phyloP scores from a whole-genome alignment of 2,329 filamentous ascomycete species.

The Cladosporium sp. region DNA sequence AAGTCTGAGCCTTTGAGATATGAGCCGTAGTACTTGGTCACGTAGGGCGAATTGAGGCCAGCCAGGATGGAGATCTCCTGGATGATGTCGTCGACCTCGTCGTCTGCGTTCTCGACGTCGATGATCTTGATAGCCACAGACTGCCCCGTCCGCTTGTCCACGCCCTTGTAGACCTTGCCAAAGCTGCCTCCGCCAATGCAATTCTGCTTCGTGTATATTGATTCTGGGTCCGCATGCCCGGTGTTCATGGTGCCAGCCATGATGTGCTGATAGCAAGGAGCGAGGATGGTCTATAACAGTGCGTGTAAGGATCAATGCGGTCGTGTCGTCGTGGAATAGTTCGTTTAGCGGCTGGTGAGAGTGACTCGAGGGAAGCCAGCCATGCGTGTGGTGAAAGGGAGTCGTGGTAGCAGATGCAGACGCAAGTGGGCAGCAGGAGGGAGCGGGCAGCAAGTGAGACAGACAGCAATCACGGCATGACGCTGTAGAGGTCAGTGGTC shows the following conservation, averaged over 20 bases:
- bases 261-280: not conserved
- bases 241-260: slow-evolving; percentile 31
- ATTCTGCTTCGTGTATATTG: slow-evolving; percentile 77
- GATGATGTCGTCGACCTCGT: slow-evolving; percentile 99
- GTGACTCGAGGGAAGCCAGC: not conserved
- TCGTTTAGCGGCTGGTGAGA: not conserved
- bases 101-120: slow-evolving; percentile 97
- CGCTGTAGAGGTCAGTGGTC: not conserved
- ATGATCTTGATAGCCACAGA: slow-evolving; percentile 98
- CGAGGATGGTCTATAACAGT: not conserved
- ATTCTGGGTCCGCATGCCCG: slow-evolving; percentile 73
- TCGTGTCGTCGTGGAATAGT: slow-evolving; percentile 7
- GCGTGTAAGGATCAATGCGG: not conserved
- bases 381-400: not conserved
- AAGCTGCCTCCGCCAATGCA: slow-evolving; percentile 89
- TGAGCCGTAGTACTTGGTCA: slow-evolving; percentile 96
- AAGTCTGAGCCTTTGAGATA: slow-evolving; percentile 93
- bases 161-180: slow-evolving; percentile 97
- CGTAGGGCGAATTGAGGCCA: slow-evolving; percentile 90
- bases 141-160: slow-evolving; percentile 88
- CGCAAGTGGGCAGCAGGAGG: not conserved
- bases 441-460: not conserved
- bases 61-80: slow-evolving; percentile 97
- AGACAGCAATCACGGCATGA: slow-evolving; percentile 4
- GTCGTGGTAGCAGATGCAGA: not conserved